Conservation (phyloP, 2,329 filamentous ascomycete genomes). For the Aspergillus nomiae region DNA sequence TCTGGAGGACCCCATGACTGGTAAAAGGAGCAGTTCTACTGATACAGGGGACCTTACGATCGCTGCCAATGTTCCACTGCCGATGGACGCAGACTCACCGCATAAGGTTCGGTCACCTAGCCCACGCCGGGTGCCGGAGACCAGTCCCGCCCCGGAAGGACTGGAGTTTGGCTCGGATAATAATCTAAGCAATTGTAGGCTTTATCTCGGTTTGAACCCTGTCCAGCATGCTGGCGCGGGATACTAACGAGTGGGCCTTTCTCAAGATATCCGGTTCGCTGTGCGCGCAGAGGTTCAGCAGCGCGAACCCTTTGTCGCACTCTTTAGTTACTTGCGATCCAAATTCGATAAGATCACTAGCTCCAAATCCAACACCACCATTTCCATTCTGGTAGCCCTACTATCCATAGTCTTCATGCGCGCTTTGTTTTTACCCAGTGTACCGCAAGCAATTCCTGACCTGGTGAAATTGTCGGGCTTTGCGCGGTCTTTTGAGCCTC, state of each 20-base stretch:
- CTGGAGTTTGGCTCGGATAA: slow-evolving; percentile 39
- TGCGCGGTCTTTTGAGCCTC: slow-evolving; percentile 86
- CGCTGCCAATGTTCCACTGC: slow-evolving; percentile 58
- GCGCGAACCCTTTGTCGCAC: slow-evolving; percentile 77
- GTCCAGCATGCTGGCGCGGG: slow-evolving; percentile 28
- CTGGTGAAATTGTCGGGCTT: slow-evolving; percentile 88
- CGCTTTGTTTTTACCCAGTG: slow-evolving; percentile 68
- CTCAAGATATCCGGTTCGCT: slow-evolving; percentile 80
- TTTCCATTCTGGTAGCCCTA: slow-evolving; percentile 63
- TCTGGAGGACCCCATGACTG: slow-evolving; percentile 43
- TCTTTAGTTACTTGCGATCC: slow-evolving; percentile 64
- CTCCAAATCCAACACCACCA: slow-evolving; percentile 68
- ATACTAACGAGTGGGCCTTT: slow-evolving; percentile 35
- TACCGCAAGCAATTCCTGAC: slow-evolving; percentile 71
- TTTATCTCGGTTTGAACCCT: slow-evolving; percentile 29
- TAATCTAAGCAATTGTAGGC: slow-evolving; percentile 55
- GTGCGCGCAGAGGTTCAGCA: slow-evolving; percentile 87
- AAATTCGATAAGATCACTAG: slow-evolving; percentile 64
- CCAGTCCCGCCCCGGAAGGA: slow-evolving; percentile 36
- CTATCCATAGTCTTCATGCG: slow-evolving; percentile 67
- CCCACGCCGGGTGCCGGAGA: slow-evolving; percentile 42
- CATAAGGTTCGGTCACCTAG: slow-evolving; percentile 59
- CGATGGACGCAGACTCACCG: slow-evolving; percentile 55
- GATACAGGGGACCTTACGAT: slow-evolving; percentile 31
- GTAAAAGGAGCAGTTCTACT: slow-evolving; percentile 26